Base-by-base conservation (phyloP, 306 rosid species). In the Acacia melanoxylon region DNA sequence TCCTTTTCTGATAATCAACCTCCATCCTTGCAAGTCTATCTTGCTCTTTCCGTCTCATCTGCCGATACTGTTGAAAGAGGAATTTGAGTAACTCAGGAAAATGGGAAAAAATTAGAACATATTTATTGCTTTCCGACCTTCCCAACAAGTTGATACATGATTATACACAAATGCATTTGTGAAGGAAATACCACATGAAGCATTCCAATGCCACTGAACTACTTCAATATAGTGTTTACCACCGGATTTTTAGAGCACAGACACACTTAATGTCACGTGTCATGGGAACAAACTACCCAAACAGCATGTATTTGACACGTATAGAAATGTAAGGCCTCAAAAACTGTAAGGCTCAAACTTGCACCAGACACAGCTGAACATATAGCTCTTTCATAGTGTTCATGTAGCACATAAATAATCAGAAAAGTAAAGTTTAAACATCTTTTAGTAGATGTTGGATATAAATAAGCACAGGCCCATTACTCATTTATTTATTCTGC, bases 31-130 rank as follows among this genome's bases (percentile, higher is more conserved):
- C 85, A 77, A 95, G 90, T 79, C 97, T 89, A 72, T 95, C 98
- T 86, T 95, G 99, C 87, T 95, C 99, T 88, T 86, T 95, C 75
- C 98, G 93, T 85, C 99, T 89, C 98, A 87, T 95, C 74, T 95
- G 99, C 58, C 97, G 93, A 86, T 95, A 95, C 99, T 90, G 89
- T 84, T 62, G 81, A 31, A 67, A 83, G 83, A 74, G 82, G 31
- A 58, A n/a, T 58, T 71, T 20, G 56, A 82, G 83, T 78, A 70
- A 37, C 8, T 74, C 11, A 49, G 73, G 25, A 19, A 46, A 51
- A 51, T 35, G 78, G 24, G 35, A 29, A 79, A 48, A 35, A 80
- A 52, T 52, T 20, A 77, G 59, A 80, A 63, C 48, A 16, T 13
- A 67, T 27, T 13, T 25, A 77, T 69, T 49, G 77, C 74, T 10